Percentiles rank a stretch among this genome's conserved stretches.
Conservation (phyloP, 225 moss, liverwort and hornwort species). For the Rhytidiadelphus loreus region DNA sequence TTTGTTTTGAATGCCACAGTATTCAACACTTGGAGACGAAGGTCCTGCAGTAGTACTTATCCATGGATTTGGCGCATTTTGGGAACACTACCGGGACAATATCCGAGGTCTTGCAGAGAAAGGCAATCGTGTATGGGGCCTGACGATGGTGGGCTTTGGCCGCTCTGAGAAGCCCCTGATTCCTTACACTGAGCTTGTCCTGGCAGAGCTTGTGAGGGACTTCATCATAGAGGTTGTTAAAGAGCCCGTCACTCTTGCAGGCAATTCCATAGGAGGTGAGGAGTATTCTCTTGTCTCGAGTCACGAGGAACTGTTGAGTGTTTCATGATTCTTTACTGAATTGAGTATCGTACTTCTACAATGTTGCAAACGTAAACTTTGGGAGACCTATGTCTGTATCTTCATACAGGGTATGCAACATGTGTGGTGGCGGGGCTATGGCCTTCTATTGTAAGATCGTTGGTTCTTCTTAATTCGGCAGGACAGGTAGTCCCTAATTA, state of each 20-base stretch:
- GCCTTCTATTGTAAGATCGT: conserved; percentile 68
- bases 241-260: conserved; percentile 76
- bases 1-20: conserved; percentile 33
- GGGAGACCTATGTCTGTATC: neutral
- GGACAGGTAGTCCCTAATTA: conserved; percentile 80
- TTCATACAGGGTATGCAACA: conserved; percentile 61
- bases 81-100: conserved; percentile 97
- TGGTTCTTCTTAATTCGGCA: conserved; percentile 91
- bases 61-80: conserved; percentile 98
- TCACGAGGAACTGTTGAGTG: neutral
- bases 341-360: neutral
- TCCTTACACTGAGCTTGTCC: conserved; percentile 79
- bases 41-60: conserved; percentile 88
- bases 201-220: conserved; percentile 87
- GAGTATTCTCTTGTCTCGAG: neutral
- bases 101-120: conserved; percentile 75
- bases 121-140: conserved; percentile 88
- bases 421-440: conserved; percentile 95
- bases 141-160: conserved; percentile 96
- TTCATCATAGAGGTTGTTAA: conserved; percentile 87
- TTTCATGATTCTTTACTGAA: neutral
- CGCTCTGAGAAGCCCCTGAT: conserved; percentile 90
- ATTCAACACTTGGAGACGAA: conserved; percentile 69
- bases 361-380: neutral
- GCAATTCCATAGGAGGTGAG: conserved; percentile 94